Conservation (phyloP, 352 stramenopile genomes). For the Pythium oligandrum region DNA sequence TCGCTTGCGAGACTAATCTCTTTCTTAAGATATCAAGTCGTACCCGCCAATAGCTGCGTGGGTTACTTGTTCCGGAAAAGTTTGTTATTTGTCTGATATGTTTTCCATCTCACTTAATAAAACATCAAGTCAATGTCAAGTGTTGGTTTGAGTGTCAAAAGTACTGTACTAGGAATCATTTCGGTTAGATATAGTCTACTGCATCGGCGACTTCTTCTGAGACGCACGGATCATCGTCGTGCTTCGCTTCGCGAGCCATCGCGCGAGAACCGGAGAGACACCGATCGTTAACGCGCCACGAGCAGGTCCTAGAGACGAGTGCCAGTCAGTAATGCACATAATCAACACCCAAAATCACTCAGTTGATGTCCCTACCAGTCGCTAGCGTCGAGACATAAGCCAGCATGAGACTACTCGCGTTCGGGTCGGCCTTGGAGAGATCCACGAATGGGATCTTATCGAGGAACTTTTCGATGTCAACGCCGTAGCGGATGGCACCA, state of each 20-base stretch:
- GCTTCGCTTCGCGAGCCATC: conserved; percentile 42
- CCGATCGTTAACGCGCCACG: conserved; percentile 72
- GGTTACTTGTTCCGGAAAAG: too few relatives aligned
- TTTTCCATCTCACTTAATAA: too few relatives aligned
- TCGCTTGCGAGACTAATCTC: too few relatives aligned
- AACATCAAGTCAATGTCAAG: too few relatives aligned
- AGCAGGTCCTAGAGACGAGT: conserved; percentile 33
- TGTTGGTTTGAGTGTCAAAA: too few relatives aligned
- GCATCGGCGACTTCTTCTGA: conserved; percentile 17
- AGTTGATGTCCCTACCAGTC: conserved; percentile 24
- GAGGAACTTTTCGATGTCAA: conserved; percentile 54
- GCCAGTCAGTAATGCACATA: not conserved
- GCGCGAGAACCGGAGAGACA: conserved; percentile 62
- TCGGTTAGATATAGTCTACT: not conserved
- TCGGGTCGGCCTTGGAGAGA: conserved; percentile 57
- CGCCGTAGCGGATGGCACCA: conserved; percentile 54
- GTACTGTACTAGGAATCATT: too few relatives aligned
- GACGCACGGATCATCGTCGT: conserved; percentile 6
- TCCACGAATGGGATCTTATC: conserved; percentile 69
- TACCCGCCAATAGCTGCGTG: too few relatives aligned
- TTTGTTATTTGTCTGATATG: too few relatives aligned
- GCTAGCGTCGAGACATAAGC: conserved; percentile 93
- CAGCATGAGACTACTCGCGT: conserved; percentile 62
- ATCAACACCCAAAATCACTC: not conserved
- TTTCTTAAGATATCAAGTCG: too few relatives aligned